These are phyloP conservation scores for Xylaria sp. DNA, from an alignment of 2,329 filamentous ascomycete genomes.

Conservation along the genomic window DNA sequence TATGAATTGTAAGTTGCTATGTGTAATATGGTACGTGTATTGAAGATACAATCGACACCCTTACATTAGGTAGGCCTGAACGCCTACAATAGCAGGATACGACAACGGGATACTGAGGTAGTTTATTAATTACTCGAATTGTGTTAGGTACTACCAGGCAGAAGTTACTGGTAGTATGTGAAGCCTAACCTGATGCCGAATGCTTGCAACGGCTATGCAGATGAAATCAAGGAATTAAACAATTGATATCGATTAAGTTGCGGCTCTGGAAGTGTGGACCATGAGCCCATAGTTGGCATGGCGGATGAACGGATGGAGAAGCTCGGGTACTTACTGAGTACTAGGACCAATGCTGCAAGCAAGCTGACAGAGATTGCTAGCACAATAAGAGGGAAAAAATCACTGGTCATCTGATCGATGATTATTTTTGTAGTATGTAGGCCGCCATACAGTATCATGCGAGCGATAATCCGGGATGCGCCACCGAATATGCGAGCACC, in stretches of 20 bases:
- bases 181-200: background rate
- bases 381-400: background rate
- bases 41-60: background rate
- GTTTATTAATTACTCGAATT: background rate
- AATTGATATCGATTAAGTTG: background rate
- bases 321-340: background rate
- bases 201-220: background rate
- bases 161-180: background rate
- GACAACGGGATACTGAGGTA: background rate
- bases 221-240: background rate
- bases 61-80: background rate
- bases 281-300: background rate
- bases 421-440: slow-evolving; percentile 14
- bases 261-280: background rate
- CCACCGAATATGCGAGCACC: slow-evolving; percentile 26
- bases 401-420: background rate
- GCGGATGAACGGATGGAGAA: background rate
- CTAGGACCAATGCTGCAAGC: background rate
- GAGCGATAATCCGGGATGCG: slow-evolving; percentile 22
- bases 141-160: background rate
- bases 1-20: background rate
- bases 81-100: background rate
- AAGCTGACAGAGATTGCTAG: background rate
- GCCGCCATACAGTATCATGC: slow-evolving; percentile 10
- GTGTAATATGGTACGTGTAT: background rate